Percentiles rank a stretch among this genome's conserved stretches.
These are phyloP conservation scores for Brassica hybrid DNA, from an alignment of 441 rosid species.

Conservation along the genomic window DNA sequence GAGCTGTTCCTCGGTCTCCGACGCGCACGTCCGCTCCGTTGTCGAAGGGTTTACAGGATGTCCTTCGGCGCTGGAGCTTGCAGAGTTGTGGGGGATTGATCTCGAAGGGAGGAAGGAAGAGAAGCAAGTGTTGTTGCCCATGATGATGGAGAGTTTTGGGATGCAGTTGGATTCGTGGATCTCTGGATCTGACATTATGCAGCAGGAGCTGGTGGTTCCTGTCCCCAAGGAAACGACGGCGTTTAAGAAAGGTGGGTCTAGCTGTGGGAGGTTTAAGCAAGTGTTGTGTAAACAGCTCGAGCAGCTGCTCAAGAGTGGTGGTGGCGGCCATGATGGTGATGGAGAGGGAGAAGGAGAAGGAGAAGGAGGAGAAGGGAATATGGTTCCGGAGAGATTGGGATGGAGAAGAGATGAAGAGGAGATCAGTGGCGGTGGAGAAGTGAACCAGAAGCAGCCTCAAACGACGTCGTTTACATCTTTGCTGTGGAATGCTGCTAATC, in stretches of 20 bases:
- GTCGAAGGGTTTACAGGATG: slow-evolving; percentile 75
- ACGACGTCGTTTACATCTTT: slow-evolving; percentile 41
- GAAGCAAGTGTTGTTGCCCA: slow-evolving; percentile 1
- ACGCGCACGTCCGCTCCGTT: slow-evolving; percentile 62
- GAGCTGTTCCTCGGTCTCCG: slow-evolving; percentile 39
- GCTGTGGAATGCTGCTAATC: slow-evolving; percentile 47
- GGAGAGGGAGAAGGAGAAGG: slow-evolving; percentile 25
- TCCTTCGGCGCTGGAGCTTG: slow-evolving; percentile 58
- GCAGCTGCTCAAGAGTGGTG: slow-evolving; percentile 56
- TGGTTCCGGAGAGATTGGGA: slow-evolving; percentile 44
- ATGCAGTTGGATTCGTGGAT: slow-evolving; percentile 40
- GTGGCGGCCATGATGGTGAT: slow-evolving; percentile 23
- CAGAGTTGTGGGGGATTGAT: slow-evolving; percentile 53
- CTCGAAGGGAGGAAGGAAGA: slow-evolving; percentile 46
- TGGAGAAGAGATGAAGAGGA: slow-evolving; percentile 44
- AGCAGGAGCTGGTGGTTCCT: slow-evolving; percentile 37
- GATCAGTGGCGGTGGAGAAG: slow-evolving; percentile 9
- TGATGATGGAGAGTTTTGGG: slow-evolving; percentile 42
- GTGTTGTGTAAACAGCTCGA: slow-evolving; percentile 66
- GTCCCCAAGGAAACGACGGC: slow-evolving; percentile 14
- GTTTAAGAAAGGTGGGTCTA: slow-evolving; percentile 47
- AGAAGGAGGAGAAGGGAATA: slow-evolving; percentile 37
- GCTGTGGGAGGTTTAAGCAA: slow-evolving; percentile 63
- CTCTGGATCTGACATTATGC: slow-evolving; percentile 31
- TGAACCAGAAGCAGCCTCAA: slow-evolving; percentile 39